Evolutionary conservation across 495 filamentous ascomycete genomes (phyloP), one percentile per base, ranked within the genome.

Genomic region (Penicillium bovifimosum): DNA sequence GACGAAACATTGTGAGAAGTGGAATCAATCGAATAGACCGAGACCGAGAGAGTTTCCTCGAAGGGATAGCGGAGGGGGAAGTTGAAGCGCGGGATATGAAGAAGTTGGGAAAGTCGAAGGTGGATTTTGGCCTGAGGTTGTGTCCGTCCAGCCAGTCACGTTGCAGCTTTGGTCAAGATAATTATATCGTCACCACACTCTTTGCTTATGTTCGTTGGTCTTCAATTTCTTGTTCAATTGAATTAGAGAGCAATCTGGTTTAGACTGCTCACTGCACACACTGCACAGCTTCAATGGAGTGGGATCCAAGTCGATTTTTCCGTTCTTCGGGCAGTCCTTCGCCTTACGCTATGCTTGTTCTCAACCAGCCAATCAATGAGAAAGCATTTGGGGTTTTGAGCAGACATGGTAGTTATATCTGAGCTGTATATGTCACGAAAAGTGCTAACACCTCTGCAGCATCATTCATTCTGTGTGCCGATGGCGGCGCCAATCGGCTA

Each of bases 401-500:
- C 75, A 67, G 74, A 50, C 78, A 80, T 61, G 80, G 86, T 87
- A 63, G 46, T 31, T 33, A 20, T 11, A 13, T 24, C 26, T 43
- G 40, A 11, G 14, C 10, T 24, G 2, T 26, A 26, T 20, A 13
- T 13, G 14, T 5, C 43, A 34, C 32, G 4, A 50, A 6, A 28
- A 20, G 13, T 49, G 13, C 29, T 57, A 52, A 54, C 33, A 1
- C 16, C 29, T 9, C 9, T 48, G 53, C 42, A 87, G 83, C 85
- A 41, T 66, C 65, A 16, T 72, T 77, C 33, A 79, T 74, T 6
- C 69, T 96, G 43, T 93, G 87, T 56, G 93, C 90, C 24, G 93
- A 98, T 74, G 93, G 93, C 32, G 93, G 89, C 20, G 90, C 91
- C 39, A 96, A 98, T 68, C 76, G 78, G 10, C 76, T 96, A 29